Evolutionary conservation across 257 asterid species (phyloP), one percentile per base, ranked within the genome.

Genomic region (Voacanga thouarsii): DNA sequence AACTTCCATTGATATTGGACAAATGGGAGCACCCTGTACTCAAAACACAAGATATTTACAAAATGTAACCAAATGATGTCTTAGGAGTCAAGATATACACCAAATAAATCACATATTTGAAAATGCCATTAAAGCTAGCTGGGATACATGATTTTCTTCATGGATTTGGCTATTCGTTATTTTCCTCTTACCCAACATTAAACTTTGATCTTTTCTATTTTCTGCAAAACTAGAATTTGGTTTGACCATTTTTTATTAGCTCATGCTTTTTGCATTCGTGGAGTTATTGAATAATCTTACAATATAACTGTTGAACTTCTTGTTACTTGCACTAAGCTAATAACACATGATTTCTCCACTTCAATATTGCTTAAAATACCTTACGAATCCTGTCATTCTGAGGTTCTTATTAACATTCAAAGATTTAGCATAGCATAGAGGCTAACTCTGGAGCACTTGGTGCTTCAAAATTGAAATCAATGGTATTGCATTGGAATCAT

Each of bases 401-500:
- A 80, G 63, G 28, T 89, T 85, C 91, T 91, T 88, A n/a, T n/a
- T n/a, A 84, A 90, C 92, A 81, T 80, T 78, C 87, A 94, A 97
- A 94, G 84, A 84, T 89, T 82, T 97, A 90, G 87, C 81, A 69
- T 74, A 95, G 80, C 73, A 80, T 95, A 61, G 84, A 85, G 51
- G 83, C 87, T 80, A 93, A 95, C 81, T 81, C 92, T 71, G 83
- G 85, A 77, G 84, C 90, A 59, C 88, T 91, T 74, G 92, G 92
- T 79, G 80, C 83, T 80, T 88, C 94, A 24, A 82, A 85, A 68
- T 96, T 93, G 87, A 90, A 85, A 81, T 80, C 99, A 41, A 77
- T 83, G 89, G 80, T 89, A 84, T 89, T 93, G 84, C 99, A 95
- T 77, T 95, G 99, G 99, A 89, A 84, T 85, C 91, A 82, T 79